A percentile compares a stretch with the other conserved stretches of the same genome.
Conservation (phyloP, 2,329 filamentous ascomycete genomes). For the Alternaria postmessia region DNA sequence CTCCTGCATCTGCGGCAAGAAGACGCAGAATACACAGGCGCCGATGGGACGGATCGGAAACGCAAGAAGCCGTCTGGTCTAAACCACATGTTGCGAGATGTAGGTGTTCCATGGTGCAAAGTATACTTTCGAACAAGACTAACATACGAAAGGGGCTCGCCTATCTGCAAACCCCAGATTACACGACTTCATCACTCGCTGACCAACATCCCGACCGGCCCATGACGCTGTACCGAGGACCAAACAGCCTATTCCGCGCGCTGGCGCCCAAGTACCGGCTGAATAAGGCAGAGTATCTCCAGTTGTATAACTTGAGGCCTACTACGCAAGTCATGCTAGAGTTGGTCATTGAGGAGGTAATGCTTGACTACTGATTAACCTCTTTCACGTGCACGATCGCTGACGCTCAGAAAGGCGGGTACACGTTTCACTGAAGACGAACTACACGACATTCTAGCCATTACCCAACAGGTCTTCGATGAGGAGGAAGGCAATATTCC, state of each 20-base stretch:
- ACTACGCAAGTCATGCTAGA: constrained; percentile 43
- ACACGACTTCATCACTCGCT: constrained; percentile 26
- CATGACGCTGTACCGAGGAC: constrained; percentile 47
- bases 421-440: constrained; percentile 43
- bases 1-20: constrained; percentile 55
- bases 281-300: constrained; percentile 51
- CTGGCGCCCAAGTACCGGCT: constrained; percentile 42
- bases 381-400: neutral
- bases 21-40: constrained; percentile 45
- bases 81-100: constrained; percentile 69
- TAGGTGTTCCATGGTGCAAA: constrained; percentile 43
- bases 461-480: constrained; percentile 39
- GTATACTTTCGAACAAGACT: neutral
- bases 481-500: constrained; percentile 43
- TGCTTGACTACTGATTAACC: neutral
- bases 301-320: constrained; percentile 48
- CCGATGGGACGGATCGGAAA: constrained; percentile 37
- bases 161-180: constrained; percentile 53
- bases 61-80: constrained; percentile 61
- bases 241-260: constrained; percentile 41
- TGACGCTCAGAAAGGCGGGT: constrained; percentile 27
- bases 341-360: constrained; percentile 48
- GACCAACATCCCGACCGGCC: constrained; percentile 34
- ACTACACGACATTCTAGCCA: constrained; percentile 38
- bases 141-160: constrained; percentile 53